Evolutionary conservation across 2,329 filamentous ascomycete genomes (phyloP).

Genomic region (Aspergillus arachidicola): DNA sequence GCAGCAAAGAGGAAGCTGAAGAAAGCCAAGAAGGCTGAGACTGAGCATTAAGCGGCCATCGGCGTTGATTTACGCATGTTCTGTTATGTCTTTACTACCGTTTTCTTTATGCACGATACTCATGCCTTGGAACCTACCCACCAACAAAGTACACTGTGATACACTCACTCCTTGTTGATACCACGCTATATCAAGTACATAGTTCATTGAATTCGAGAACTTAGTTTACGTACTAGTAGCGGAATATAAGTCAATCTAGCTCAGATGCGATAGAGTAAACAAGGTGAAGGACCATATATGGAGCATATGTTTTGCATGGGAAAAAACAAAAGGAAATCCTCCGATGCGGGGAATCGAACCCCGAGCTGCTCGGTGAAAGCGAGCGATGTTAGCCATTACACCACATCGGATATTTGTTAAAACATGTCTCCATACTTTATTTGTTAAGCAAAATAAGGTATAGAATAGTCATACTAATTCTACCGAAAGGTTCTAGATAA

Average conservation of each 20-base stretch:
- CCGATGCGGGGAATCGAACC: conserved; percentile 19
- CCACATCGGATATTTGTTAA: conserved; percentile 10
- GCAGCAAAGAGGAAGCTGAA: conserved; percentile 42
- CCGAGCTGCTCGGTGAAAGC: conserved; percentile 19
- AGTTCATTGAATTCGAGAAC: not conserved
- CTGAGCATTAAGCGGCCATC: not conserved
- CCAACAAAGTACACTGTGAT: not conserved
- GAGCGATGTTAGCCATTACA: conserved; percentile 19
- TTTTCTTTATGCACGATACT: not conserved
- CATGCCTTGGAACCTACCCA: not conserved
- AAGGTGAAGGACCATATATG: not conserved
- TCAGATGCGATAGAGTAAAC: not conserved
- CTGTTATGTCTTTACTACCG: not conserved
- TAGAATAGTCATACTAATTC: too few species aligned
- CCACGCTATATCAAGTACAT: not conserved
- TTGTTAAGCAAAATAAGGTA: too few species aligned
- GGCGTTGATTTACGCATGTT: not conserved
- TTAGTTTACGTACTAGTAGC: not conserved
- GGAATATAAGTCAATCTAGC: not conserved
- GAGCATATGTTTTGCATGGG: too few species aligned
- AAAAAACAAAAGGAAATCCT: conserved; percentile 1
- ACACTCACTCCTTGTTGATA: not conserved
- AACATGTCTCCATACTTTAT: too few species aligned
- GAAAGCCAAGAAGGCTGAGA: conserved; percentile 23
- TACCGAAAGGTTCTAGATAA: too few species aligned